Base-by-base conservation (phyloP, 495 filamentous ascomycete genomes). In the Extremus antarcticus region DNA sequence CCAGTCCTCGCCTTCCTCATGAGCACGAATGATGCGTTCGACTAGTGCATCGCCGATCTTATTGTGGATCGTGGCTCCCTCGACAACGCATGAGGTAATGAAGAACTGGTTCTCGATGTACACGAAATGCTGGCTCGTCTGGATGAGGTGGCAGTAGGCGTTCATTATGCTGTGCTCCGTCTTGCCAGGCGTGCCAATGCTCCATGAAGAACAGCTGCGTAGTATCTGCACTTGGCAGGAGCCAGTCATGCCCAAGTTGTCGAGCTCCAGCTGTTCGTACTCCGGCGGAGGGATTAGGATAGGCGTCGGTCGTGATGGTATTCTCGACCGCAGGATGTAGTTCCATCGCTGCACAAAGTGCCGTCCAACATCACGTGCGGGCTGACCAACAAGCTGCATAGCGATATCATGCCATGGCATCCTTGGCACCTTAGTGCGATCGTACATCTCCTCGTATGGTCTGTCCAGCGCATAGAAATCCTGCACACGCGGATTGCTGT, bases 81-180 rank as follows among this genome's bases (percentile, higher is more conserved):
- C 81, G 16, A 90, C 88, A 60, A 90, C 85, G 55, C 88, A 94
- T 53, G 87, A 94, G 52, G 84, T 92, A 72, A 99, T 87, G 72
- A 94, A 99, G 74, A 99, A 99, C 68, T 99, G 92, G 66, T 99
- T 99, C 64, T 99, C 92, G 57, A 99, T 94, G 67, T 99, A 97
- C 54, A 99, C 88, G 58, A 97, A 95, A 63, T 97, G 92, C 47
- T 99, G 90, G 9, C 89, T 95, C 51, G 89, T 80, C 63, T 92
- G 84, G 52, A 99, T 99, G 69, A 92, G 76, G 65, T 95, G 92
- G 62, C 92, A 78, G 61, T 99, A 99, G 24, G 92, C 92, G 54
- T 85, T 89, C 78, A 92, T 88, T 62, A 99, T 99, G 67, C 91
- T 96, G 63, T 88, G 81, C 62, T 99, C 92, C 0, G 82, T 86